Evolutionary conservation across 2,329 filamentous ascomycete genomes (phyloP), one percentile per base, ranked within the genome.

Genomic region (Clarireedia hainanense): DNA sequence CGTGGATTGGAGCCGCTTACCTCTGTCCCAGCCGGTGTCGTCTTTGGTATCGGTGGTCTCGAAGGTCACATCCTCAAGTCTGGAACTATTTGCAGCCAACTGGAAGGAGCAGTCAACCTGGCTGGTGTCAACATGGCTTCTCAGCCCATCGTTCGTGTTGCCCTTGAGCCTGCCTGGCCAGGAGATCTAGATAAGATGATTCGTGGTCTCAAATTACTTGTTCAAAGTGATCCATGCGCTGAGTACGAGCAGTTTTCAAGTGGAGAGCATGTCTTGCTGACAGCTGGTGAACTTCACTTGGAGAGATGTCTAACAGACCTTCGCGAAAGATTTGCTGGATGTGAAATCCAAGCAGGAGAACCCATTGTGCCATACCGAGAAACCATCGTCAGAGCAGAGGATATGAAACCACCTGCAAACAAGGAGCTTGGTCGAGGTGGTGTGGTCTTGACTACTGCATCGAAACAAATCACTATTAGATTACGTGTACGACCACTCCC

Each of bases 311-410:
- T 99, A 57, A 96, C 94, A 52, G 94, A 99, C 74, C 76, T 99
- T 26, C 82, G 90, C 59, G 94, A 99, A 68, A 80, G 94, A 5
- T 99, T 96, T 68, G 92, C 94, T 5, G 86, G 84, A 61, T 97
- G 95, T 68, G 92, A 97, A 63, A 91, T 99, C 52, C 92, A 97
- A 68, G 89, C 89, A 27, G 91, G 94, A 56, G 89, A 89, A 45
- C 89, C 94, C 1, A 97, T 99, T 59, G 94, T 99, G 14, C 94
- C 94, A 0, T 99, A 96, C 71, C 81, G 91, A 56, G 94, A 99
- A 73, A 94, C 90, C 0, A 96, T 95, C 57, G 85, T 96, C 42
- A 80, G 83, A 26, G 88, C 86, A 0, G 83, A 91, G 39, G 94
- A 99, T 71, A 99, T 99, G 94, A 85, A 91, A 24, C 84, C 91